Conservation (phyloP, 768 basidiomycete genomes). For the Russula brevipes region DNA sequence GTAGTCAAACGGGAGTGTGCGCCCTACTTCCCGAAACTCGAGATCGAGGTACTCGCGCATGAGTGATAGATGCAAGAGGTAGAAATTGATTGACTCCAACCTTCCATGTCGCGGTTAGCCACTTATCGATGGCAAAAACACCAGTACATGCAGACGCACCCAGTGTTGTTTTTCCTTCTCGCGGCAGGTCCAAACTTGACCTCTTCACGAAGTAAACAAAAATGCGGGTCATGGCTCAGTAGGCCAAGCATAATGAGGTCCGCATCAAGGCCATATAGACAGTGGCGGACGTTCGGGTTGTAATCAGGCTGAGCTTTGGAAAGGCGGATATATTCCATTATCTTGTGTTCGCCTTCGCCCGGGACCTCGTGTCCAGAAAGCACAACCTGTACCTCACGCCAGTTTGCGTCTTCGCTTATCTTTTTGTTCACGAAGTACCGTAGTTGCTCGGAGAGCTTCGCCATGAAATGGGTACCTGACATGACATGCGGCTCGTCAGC, state of each 20-base stretch:
- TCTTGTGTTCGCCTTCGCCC: constrained; percentile 99
- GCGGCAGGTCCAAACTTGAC: constrained; percentile 90
- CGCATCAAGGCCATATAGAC: constrained; percentile 96
- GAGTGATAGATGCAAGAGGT: constrained; percentile 87
- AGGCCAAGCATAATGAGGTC: constrained; percentile 98
- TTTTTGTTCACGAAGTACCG: constrained; percentile 98
- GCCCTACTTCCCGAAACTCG: constrained; percentile 77
- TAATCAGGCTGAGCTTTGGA: constrained; percentile 94
- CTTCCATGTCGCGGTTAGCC: constrained; percentile 27
- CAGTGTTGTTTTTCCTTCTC: constrained; percentile 61
- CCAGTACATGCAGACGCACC: constrained; percentile 34
- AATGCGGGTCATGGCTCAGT: constrained; percentile 97
- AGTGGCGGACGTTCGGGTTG: constrained; percentile 95
- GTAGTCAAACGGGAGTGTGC: constrained; percentile 70
- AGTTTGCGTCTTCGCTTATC: constrained; percentile 93
- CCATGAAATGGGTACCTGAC: constrained; percentile 92
- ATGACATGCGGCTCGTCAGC: neutral
- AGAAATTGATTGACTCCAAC: constrained; percentile 84
- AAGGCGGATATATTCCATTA: constrained; percentile 97
- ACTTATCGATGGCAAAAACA: neutral
- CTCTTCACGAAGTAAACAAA: constrained; percentile 94
- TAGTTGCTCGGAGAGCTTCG: constrained; percentile 82
- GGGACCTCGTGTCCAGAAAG: constrained; percentile 97
- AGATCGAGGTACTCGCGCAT: constrained; percentile 97
- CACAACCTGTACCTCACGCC: constrained; percentile 88